These are phyloP conservation scores for Yarrowia yakushimensis DNA, from an alignment of 805 yeast genomes.

Conservation along the genomic window DNA sequence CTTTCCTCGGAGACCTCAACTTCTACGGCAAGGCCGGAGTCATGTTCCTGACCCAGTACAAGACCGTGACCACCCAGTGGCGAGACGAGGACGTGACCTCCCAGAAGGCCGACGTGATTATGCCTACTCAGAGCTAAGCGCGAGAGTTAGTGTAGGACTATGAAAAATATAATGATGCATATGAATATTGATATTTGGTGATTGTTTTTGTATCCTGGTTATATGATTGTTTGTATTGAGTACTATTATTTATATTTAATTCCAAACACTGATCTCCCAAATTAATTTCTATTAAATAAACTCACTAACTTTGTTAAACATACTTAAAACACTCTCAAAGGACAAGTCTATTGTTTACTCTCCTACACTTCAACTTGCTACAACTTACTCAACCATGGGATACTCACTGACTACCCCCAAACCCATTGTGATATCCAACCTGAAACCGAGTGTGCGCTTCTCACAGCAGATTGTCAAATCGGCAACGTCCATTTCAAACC, in stretches of 20 bases:
- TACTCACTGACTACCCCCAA: background rate
- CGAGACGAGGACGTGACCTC: constrained; percentile 49
- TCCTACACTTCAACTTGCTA: too few relatives aligned
- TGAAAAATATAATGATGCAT: constrained; percentile 19
- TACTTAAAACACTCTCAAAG: too few relatives aligned
- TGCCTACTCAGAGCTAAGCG: constrained; percentile 56
- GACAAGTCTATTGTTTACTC: too few relatives aligned
- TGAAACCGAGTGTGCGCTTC: background rate
- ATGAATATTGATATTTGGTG: background rate
- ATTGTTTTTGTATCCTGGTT: too few relatives aligned
- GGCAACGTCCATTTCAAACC: background rate
- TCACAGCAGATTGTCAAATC: background rate
- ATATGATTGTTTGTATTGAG: too few relatives aligned
- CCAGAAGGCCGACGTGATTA: constrained; percentile 54
- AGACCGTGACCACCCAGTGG: constrained; percentile 72
- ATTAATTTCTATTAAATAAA: too few relatives aligned
- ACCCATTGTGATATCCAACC: constrained; percentile 12
- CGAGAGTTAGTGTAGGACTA: background rate
- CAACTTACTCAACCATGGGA: background rate
- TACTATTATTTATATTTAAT: too few relatives aligned
- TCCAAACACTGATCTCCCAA: too few relatives aligned
- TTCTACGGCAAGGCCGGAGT: constrained; percentile 77
- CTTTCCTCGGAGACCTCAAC: constrained; percentile 75
- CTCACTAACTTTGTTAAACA: too few relatives aligned
- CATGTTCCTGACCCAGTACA: constrained; percentile 67